These are phyloP conservation scores for Acaromyces ingoldii DNA, from an alignment of 1,284 basidiomycete genomes.

Conservation along the genomic window DNA sequence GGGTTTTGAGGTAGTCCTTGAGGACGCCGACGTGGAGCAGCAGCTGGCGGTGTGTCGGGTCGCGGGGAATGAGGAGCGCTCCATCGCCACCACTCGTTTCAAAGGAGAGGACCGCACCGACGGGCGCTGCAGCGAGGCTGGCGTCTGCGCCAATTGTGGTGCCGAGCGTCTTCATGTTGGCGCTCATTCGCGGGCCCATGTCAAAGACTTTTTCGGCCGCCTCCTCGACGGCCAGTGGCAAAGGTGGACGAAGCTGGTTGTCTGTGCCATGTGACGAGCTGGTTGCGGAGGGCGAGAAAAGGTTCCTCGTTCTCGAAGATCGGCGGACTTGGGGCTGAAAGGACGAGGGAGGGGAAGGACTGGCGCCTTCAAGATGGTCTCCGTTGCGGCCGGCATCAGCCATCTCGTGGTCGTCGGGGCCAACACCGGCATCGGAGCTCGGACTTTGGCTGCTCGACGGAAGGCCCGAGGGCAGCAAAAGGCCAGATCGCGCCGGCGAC, in stretches of 20 bases:
- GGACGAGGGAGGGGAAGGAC: not conserved
- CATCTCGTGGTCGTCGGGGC: not conserved
- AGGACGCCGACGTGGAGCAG: slow-evolving; percentile 33
- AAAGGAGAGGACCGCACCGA: slow-evolving; percentile 27
- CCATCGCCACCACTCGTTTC: slow-evolving; percentile 35
- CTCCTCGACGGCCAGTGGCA: slow-evolving; percentile 30
- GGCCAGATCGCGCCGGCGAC: not conserved
- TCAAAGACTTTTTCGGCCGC: slow-evolving; percentile 27
- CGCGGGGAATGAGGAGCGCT: slow-evolving; percentile 33
- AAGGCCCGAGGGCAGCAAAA: not conserved
- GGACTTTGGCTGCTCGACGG: not conserved
- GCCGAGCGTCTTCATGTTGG: slow-evolving; percentile 29
- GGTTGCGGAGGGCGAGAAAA: slow-evolving; percentile 1
- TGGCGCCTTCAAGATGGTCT: not conserved
- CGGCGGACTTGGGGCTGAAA: not conserved
- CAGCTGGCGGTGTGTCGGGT: slow-evolving; percentile 28
- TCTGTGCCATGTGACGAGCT: not conserved
- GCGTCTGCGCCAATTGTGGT: slow-evolving; percentile 15
- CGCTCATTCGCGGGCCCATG: slow-evolving; percentile 33
- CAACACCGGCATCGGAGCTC: not conserved
- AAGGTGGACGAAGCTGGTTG: slow-evolving; percentile 23
- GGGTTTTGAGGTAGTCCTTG: slow-evolving; percentile 30
- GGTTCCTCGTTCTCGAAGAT: not conserved
- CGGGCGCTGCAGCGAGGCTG: slow-evolving; percentile 10
- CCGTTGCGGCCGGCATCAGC: not conserved